Conservation (phyloP, 148 eudicot species). For the Bassia scoparia region DNA sequence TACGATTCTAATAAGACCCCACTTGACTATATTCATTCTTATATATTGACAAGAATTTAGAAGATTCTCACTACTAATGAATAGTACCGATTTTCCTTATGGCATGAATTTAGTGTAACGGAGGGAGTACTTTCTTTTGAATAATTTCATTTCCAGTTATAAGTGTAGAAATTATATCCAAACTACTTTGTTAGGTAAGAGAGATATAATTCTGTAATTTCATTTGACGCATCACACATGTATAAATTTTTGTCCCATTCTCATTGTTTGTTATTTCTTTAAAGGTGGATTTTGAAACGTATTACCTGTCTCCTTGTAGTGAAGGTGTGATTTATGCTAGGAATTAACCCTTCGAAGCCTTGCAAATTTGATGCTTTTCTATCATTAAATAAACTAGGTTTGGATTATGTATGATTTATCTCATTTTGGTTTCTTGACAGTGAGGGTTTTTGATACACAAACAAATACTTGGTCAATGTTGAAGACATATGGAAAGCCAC, state of each 20-base stretch:
- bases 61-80: no score
- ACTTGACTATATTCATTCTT: no score
- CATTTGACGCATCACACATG: no score
- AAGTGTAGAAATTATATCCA: neutral
- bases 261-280: no score
- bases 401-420: neutral
- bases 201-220: no score
- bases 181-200: no score
- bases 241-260: no score
- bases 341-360: no score
- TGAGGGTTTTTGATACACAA: slow-evolving; percentile 84
- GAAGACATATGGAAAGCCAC: slow-evolving; percentile 97
- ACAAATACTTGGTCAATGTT: slow-evolving; percentile 74
- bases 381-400: slow-evolving; percentile 1
- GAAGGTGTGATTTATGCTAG: neutral
- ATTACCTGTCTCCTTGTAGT: neutral
- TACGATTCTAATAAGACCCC: no score
- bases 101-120: no score
- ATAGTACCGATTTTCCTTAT: no score
- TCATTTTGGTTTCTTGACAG: slow-evolving; percentile 37
- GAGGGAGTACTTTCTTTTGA: neutral
- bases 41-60: no score
- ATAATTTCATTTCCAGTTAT: neutral
- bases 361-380: neutral
- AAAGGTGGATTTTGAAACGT: neutral